phyloP scores from a whole-genome alignment of 148 eudicot species.

The Polygonum aviculare region DNA sequence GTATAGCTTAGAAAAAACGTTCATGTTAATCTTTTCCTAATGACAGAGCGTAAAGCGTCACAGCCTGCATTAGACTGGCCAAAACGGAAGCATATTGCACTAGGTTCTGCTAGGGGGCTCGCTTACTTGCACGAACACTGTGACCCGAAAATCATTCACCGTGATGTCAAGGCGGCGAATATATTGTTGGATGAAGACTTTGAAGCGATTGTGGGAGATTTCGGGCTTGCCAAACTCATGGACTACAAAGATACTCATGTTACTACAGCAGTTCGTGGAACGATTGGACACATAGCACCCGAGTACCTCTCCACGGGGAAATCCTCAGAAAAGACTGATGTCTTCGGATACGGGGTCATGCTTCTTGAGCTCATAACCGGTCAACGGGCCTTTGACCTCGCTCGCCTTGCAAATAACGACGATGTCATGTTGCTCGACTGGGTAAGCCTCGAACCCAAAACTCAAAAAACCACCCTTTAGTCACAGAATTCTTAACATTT shows the following conservation, averaged over 20 bases:
- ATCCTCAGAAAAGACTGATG: slow-evolving; percentile 88
- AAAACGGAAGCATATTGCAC: slow-evolving; percentile 73
- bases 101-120: slow-evolving; percentile 86
- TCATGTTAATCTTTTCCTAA: not conserved
- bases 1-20: too few relatives aligned
- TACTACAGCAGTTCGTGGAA: slow-evolving; percentile 92
- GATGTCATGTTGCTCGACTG: slow-evolving; percentile 15
- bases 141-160: slow-evolving; percentile 87
- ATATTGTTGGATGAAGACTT: slow-evolving; percentile 58
- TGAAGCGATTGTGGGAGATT: slow-evolving; percentile 89
- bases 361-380: slow-evolving; percentile 85
- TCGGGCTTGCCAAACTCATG: slow-evolving; percentile 89
- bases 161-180: slow-evolving; percentile 95
- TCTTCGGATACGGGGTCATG: slow-evolving; percentile 84
- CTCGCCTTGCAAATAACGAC: slow-evolving; percentile 8
- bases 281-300: slow-evolving; percentile 89
- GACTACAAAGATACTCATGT: slow-evolving; percentile 87
- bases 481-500: not conserved
- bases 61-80: slow-evolving; percentile 80
- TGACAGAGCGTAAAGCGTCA: not conserved
- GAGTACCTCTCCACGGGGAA: slow-evolving; percentile 94
- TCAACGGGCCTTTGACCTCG: slow-evolving; percentile 76
- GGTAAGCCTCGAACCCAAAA: slow-evolving; percentile 1
- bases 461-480: not conserved
- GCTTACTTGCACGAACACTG: slow-evolving; percentile 88